phyloP scores from a whole-genome alignment of 2,329 filamentous ascomycete genomes.

The Coniochaeta prunicola region DNA sequence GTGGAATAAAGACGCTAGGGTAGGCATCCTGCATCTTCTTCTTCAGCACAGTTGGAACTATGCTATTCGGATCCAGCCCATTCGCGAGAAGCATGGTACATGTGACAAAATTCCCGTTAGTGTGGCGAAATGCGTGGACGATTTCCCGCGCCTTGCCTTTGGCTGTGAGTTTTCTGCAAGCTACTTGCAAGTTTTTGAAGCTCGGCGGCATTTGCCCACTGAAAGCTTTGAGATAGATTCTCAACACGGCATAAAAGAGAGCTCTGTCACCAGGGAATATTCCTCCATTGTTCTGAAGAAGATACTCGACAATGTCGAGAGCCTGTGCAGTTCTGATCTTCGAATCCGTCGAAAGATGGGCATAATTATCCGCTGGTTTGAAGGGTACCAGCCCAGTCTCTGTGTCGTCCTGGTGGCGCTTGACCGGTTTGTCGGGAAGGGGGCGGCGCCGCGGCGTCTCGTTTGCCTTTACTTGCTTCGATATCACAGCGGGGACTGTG shows the following conservation, averaged over 20 bases:
- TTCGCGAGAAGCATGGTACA: slow-evolving; percentile 36
- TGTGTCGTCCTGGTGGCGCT: neutral
- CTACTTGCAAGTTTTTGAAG: slow-evolving; percentile 28
- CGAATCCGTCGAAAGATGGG: slow-evolving; percentile 13
- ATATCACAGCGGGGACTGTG: neutral
- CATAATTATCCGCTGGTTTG: slow-evolving; percentile 13
- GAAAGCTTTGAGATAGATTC: slow-evolving; percentile 36
- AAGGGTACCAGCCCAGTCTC: slow-evolving; percentile 9
- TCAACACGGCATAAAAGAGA: slow-evolving; percentile 39
- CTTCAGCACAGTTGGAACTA: slow-evolving; percentile 34
- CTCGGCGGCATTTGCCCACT: slow-evolving; percentile 30
- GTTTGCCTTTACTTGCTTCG: neutral
- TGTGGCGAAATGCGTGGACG: slow-evolving; percentile 35
- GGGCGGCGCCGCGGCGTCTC: slow-evolving; percentile 1
- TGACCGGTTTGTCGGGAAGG: neutral
- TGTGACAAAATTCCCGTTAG: slow-evolving; percentile 33
- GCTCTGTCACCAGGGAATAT: slow-evolving; percentile 44
- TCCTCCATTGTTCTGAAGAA: slow-evolving; percentile 33
- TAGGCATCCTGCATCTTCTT: slow-evolving; percentile 39
- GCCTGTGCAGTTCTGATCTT: slow-evolving; percentile 23
- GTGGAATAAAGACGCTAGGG: slow-evolving; percentile 34
- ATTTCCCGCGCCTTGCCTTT: slow-evolving; percentile 28
- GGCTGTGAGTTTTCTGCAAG: slow-evolving; percentile 30
- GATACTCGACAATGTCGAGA: slow-evolving; percentile 31
- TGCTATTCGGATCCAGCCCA: slow-evolving; percentile 32